Base-by-base conservation (phyloP, 2,329 filamentous ascomycete genomes). In the Calonectria hawksworthii region DNA sequence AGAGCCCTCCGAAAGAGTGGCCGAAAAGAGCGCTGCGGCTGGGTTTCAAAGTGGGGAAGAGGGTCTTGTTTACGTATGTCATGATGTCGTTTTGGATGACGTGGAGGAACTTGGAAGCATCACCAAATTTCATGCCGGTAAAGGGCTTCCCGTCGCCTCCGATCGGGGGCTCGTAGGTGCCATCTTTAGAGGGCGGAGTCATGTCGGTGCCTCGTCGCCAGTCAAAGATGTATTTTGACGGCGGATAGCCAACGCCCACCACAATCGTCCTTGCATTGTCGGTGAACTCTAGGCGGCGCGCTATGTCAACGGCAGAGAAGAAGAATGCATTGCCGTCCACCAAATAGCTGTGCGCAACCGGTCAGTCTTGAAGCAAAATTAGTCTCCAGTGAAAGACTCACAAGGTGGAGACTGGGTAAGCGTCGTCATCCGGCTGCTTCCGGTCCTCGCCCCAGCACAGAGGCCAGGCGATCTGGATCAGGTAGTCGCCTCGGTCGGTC, bases 1-100 rank as follows among this genome's bases (percentile, higher is more conserved):
- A 89, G 0, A 90, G 80, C 0, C 87, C 89, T 2, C 87, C 88
- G 32, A 88, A 89, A 0, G 88, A 90, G 72, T 90, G 88, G 0
- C 88, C 88, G 51, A 86, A 89, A 1, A 90, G 80, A 0, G 86
- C 88, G 64, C 86, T 86, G 30, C 84, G 83, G 2, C 81, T 79
- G 21, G 85, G 82, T 78, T 82, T 71, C 82, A 87, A 32, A 74
- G 81, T 64, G 4, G 80, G 74, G 72, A 84, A 83, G 13, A 83
- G 76, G 13, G 65, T 76, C 2, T 72, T 47, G 28, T 83, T 76
- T 10, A 83, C 72, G 74, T 84, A 82, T 0, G 85, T 81, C 67
- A 85, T 85, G 3, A 88, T 81, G 3, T 84, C 81, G 1, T 82
- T 81, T 61, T 86, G 81, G 34, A 89, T 86, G 70, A 88, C 88